Conservation (phyloP, 2,329 filamentous ascomycete species). For the Cordyceps militaris region DNA sequence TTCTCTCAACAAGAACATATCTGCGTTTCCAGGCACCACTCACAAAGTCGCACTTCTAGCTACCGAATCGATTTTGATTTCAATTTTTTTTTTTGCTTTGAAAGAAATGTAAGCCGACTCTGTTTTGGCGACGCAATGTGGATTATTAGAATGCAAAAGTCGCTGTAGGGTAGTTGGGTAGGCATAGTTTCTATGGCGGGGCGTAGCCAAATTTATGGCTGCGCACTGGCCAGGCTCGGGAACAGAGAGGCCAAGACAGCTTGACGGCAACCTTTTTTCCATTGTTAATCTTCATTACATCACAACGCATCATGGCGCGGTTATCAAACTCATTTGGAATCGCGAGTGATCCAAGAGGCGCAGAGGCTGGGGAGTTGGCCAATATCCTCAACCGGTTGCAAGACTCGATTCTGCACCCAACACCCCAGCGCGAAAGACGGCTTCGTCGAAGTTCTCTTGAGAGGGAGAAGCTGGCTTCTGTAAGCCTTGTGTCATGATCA, state of each 20-base stretch:
- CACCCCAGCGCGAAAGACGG: slow-evolving; percentile 50
- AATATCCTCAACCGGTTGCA: slow-evolving; percentile 61
- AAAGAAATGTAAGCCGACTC: too few species aligned
- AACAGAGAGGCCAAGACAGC: not conserved
- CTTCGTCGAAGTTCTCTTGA: slow-evolving; percentile 59
- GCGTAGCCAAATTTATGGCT: too few species aligned
- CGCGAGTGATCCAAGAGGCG: slow-evolving; percentile 17
- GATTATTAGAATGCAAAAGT: too few species aligned
- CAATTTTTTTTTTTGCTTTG: too few species aligned
- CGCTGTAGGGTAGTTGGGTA: too few species aligned
- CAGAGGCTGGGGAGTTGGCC: slow-evolving; percentile 44
- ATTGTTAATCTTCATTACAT: not conserved
- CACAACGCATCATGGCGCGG: slow-evolving; percentile 9
- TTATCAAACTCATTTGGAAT: not conserved
- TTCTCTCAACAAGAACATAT: too few species aligned
- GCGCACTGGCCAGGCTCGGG: not conserved
- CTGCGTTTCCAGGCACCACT: too few species aligned
- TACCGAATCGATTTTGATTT: too few species aligned
- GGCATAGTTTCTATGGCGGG: too few species aligned
- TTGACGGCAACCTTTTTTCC: not conserved
- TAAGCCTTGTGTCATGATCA: slow-evolving; percentile 23
- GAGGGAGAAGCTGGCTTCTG: slow-evolving; percentile 37
- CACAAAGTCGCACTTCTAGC: too few species aligned
- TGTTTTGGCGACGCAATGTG: too few species aligned
- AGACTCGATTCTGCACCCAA: slow-evolving; percentile 54